phyloP scores from a whole-genome alignment of 1,284 basidiomycete species.

The Vanrija sp. region DNA sequence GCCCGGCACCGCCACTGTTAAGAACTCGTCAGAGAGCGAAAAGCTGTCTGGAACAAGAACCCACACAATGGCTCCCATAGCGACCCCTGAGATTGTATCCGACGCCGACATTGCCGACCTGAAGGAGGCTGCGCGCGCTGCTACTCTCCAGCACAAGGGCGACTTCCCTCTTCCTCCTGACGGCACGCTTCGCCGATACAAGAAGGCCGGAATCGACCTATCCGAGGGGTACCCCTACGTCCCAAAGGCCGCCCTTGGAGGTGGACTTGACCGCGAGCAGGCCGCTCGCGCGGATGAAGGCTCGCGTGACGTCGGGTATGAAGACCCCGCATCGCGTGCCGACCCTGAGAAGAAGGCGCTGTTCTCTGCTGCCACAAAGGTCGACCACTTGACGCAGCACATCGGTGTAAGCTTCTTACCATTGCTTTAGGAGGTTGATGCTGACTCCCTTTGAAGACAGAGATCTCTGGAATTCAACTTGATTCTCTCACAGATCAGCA shows the following conservation, averaged over 20 bases:
- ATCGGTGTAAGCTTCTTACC: slow-evolving; percentile 21
- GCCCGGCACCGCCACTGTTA: no score
- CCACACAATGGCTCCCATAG: slow-evolving; percentile 22
- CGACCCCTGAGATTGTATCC: background rate
- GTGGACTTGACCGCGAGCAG: slow-evolving; percentile 32
- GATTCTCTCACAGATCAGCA: slow-evolving; percentile 32
- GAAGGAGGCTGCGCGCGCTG: slow-evolving; percentile 18
- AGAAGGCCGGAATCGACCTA: slow-evolving; percentile 39
- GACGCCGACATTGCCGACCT: slow-evolving; percentile 22
- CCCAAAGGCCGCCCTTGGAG: slow-evolving; percentile 25
- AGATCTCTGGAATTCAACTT: slow-evolving; percentile 39
- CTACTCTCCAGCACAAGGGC: slow-evolving; percentile 7
- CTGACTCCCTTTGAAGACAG: slow-evolving; percentile 9
- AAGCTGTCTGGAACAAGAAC: background rate
- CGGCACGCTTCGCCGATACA: slow-evolving; percentile 30
- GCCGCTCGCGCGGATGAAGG: slow-evolving; percentile 25
- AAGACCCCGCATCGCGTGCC: slow-evolving; percentile 35
- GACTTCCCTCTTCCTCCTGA: slow-evolving; percentile 29
- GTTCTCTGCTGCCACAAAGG: slow-evolving; percentile 36
- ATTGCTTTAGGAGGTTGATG: background rate
- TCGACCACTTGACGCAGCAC: slow-evolving; percentile 27
- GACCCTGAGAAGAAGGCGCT: slow-evolving; percentile 42
- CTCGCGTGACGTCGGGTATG: slow-evolving; percentile 20
- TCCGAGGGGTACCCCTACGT: slow-evolving; percentile 36
- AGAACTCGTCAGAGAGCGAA: no score